A percentile compares a stretch with the other conserved stretches of the same genome.
Conservation (phyloP, 176 grass and related monocot species). For the Oryza meyeriana region DNA sequence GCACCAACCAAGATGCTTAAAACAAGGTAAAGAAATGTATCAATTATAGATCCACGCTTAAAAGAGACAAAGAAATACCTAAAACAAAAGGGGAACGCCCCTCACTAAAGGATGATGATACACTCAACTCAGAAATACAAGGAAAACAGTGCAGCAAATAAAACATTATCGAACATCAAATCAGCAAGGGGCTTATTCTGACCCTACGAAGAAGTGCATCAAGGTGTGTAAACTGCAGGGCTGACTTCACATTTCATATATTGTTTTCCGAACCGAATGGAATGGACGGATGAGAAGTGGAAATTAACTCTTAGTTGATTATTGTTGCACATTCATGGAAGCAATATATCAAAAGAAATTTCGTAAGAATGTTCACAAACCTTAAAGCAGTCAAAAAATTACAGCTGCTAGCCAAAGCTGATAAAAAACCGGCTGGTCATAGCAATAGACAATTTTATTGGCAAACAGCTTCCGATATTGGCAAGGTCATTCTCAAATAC, state of each 20-base stretch:
- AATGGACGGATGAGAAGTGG: neutral
- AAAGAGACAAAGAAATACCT: neutral
- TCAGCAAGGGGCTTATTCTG: slow-evolving; percentile 1
- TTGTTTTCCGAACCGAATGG: neutral
- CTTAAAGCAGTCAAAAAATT: slow-evolving; percentile 12
- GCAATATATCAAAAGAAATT: neutral
- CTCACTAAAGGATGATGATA: neutral
- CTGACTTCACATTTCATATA: slow-evolving; percentile 9
- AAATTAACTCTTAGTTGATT: neutral
- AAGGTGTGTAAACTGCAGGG: neutral
- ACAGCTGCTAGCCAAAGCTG: neutral
- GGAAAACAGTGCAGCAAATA: neutral
- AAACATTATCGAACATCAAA: neutral
- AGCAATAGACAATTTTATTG: neutral
- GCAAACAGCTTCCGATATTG: neutral
- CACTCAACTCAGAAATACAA: neutral
- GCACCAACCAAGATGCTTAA: slow-evolving; percentile 7
- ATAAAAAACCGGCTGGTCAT: neutral
- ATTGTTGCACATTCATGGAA: slow-evolving; percentile 1
- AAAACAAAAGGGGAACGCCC: neutral
- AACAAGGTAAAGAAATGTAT: slow-evolving; percentile 10
- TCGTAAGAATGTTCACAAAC: neutral
- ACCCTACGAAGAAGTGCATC: neutral
- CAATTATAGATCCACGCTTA: neutral
- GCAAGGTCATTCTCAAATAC: neutral